These are phyloP conservation scores for Lactarius hengduanensis DNA, from an alignment of 768 basidiomycete genomes.

Conservation along the genomic window DNA sequence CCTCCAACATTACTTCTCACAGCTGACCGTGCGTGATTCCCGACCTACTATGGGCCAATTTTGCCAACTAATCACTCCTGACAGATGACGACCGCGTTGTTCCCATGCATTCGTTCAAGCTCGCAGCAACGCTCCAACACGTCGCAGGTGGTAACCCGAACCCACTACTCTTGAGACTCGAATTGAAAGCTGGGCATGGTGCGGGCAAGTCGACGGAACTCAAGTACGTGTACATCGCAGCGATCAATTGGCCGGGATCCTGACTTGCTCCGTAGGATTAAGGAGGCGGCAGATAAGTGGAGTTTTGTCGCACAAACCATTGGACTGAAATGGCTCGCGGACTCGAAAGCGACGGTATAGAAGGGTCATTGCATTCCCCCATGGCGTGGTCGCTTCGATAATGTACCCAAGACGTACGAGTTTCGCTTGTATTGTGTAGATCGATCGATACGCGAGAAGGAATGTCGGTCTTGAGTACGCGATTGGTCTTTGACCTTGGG, in stretches of 20 bases:
- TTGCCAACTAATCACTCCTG: neutral
- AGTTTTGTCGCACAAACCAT: constrained; percentile 70
- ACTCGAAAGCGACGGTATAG: constrained; percentile 11
- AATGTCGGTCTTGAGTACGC: constrained; percentile 85
- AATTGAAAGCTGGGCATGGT: constrained; percentile 79
- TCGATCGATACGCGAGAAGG: constrained; percentile 24
- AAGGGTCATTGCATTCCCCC: neutral
- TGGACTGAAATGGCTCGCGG: constrained; percentile 40
- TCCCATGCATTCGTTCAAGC: constrained; percentile 82
- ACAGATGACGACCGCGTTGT: constrained; percentile 86
- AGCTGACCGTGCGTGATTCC: constrained; percentile 64
- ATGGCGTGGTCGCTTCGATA: neutral
- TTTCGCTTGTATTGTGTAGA: constrained; percentile 22
- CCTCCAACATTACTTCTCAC: constrained; percentile 77
- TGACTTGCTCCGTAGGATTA: constrained; percentile 49
- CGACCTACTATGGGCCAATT: neutral
- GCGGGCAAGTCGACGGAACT: constrained; percentile 76
- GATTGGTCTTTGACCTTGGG: constrained; percentile 83
- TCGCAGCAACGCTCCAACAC: constrained; percentile 75
- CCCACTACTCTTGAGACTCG: constrained; percentile 73
- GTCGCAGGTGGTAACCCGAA: constrained; percentile 60
- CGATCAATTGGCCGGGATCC: neutral
- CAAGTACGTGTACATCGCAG: constrained; percentile 40
- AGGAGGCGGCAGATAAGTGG: constrained; percentile 76
- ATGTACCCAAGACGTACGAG: neutral